Evolutionary conservation across 805 yeast species (phyloP), one percentile per base, ranked within the genome.

Genomic region (Yamadazyma tumulicola): DNA sequence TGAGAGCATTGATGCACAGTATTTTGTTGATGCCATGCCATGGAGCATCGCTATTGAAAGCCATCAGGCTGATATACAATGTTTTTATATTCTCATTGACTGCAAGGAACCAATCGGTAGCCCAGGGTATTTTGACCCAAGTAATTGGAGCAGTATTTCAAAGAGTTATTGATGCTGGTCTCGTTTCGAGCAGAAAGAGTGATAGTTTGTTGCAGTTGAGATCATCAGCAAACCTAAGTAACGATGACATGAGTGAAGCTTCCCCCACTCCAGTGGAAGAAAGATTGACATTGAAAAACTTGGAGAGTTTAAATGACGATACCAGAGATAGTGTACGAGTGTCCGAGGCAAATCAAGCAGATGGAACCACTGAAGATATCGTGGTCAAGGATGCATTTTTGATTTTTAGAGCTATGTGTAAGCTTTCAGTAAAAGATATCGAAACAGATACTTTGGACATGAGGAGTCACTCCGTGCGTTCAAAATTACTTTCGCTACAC

Each of bases 71-170:
- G 51, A 86, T 91, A 18, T 93, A 93, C 64, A 89, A 88, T 55
- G 85, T 94, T 18, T 94, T 91, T 52, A 81, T 93, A 26, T 73
- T 86, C 37, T 87, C 97, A 0, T 68, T 84, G 40, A 79, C 83
- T 13, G 78, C 91, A 3, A 68, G 84, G 17, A 91, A 88, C 54
- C 98, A 93, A 61, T 85, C 88, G 1, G 80, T 89, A 40, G 97
- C 98, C 0, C 97, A 94, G 64, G 97, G 96, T 1, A 83, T 93
- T 6, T 69, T 93, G 45, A 85, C 94, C 3, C 99, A 93, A 61
- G 83, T 91, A 50, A 86, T 93, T 15, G 79, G 80, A 36, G 79
- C 85, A 6, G 81, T 89, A 8, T 93, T 87, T 62, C 95, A 85
- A 42, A 76, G 93, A 43, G 67, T 67, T 17, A 43, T 54, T 26